Evolutionary conservation across 2,329 filamentous ascomycete genomes (phyloP), one percentile per base, ranked within the genome.

Genomic region (Cladophialophora chaetospira): DNA sequence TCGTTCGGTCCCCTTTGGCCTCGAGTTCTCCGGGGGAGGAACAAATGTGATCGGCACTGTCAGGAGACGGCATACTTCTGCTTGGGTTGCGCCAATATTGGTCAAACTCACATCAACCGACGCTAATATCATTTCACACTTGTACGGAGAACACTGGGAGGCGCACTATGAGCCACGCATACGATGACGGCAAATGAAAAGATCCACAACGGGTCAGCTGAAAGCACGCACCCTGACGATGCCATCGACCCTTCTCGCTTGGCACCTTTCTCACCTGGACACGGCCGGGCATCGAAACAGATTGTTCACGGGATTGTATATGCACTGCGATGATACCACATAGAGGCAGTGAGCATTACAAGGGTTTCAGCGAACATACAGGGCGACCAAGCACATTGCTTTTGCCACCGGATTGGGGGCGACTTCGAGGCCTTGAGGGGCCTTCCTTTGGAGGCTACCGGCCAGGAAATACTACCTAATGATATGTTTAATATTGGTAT

Each of bases 161-260:
- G 49, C 36, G 29, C 29, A 51, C n/a, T 10, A 21, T 42, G 28
- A 33, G 53, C 53, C 53, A 56, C 29, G 29, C 53, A 56, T 52
- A 56, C 40, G 52, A 55, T 31, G 26, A 55, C 33, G 52, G 44
- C 52, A 43, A 55, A 48, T n/a, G 28, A 35, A 54, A 23, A 47
- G 13, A 38, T 19, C 17, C 31, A 45, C 9, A n/a, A n/a, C n/a
- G n/a, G n/a, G n/a, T n/a, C n/a, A n/a, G n/a, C n/a, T n/a, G n/a
- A n/a, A n/a, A n/a, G n/a, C n/a, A n/a, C n/a, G n/a, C n/a, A n/a
- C n/a, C n/a, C n/a, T n/a, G n/a, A n/a, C n/a, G n/a, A n/a, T n/a
- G n/a, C n/a, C n/a, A n/a, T n/a, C n/a, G n/a, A n/a, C n/a, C n/a
- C n/a, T n/a, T n/a, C n/a, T n/a, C n/a, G n/a, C n/a, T n/a, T n/a